Evolutionary conservation across 2,329 filamentous ascomycete genomes (phyloP).

Genomic region (Fusarium verticillioides): DNA sequence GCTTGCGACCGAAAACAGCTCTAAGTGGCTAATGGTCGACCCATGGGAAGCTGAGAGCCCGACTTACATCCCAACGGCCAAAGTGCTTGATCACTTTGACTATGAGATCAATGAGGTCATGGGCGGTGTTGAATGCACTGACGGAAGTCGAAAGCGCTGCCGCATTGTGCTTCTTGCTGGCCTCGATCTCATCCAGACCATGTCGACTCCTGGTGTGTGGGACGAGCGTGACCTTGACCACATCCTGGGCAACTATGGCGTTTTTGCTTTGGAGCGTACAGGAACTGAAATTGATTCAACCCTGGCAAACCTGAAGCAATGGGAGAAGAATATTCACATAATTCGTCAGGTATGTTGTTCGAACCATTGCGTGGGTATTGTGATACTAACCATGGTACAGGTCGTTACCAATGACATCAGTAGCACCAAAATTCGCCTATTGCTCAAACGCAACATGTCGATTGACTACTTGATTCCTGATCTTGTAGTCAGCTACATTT

Average conservation of each 20-base stretch:
- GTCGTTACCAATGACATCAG: slow-evolving; percentile 85
- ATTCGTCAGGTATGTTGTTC: slow-evolving; percentile 66
- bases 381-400: slow-evolving; percentile 51
- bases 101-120: slow-evolving; percentile 83
- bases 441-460: slow-evolving; percentile 82
- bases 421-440: slow-evolving; percentile 83
- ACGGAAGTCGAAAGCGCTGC: slow-evolving; percentile 73
- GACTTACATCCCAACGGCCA: slow-evolving; percentile 87
- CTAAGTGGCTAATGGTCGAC: slow-evolving; percentile 84
- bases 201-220: slow-evolving; percentile 82
- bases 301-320: slow-evolving; percentile 81
- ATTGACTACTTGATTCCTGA: slow-evolving; percentile 78
- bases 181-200: slow-evolving; percentile 78
- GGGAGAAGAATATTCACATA: slow-evolving; percentile 86
- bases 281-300: slow-evolving; percentile 92
- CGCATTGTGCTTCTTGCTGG: slow-evolving; percentile 86
- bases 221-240: slow-evolving; percentile 85
- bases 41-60: slow-evolving; percentile 86
- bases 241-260: slow-evolving; percentile 84
- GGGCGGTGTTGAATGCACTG: slow-evolving; percentile 77
- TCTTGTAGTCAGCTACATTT: slow-evolving; percentile 79
- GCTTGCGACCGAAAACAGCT: slow-evolving; percentile 78
- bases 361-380: background rate
- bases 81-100: slow-evolving; percentile 91
- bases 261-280: slow-evolving; percentile 87